phyloP scores from a whole-genome alignment of 2,329 filamentous ascomycete genomes.

The Diaporthe ampelina region DNA sequence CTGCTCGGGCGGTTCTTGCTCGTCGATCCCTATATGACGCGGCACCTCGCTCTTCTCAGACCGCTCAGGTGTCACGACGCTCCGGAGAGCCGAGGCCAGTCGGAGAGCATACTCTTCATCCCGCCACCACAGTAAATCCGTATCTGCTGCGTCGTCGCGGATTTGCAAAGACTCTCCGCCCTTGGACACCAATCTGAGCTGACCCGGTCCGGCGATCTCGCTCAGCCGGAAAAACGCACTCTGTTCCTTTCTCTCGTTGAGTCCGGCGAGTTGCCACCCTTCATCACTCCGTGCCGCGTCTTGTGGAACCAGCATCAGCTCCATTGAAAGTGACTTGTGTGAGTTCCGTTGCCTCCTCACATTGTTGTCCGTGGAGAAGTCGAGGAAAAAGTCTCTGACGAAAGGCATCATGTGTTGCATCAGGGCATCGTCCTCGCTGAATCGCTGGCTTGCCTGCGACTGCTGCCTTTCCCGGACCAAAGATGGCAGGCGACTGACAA shows the following conservation, averaged over 20 bases:
- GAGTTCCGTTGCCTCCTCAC: not conserved
- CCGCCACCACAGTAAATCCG: conserved; percentile 33
- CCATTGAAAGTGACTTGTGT: not conserved
- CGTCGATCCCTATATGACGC: not conserved
- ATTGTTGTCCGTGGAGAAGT: not conserved
- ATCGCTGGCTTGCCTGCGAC: conserved; percentile 9
- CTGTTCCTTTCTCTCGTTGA: conserved; percentile 15
- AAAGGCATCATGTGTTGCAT: conserved; percentile 4
- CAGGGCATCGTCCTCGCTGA: conserved; percentile 7
- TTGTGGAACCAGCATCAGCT: conserved; percentile 26
- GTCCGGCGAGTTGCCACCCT: conserved; percentile 22
- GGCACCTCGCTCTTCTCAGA: not conserved
- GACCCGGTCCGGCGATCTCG: not conserved
- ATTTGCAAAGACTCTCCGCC: conserved; percentile 3
- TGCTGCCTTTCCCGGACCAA: conserved; percentile 9
- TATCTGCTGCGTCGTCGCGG: not conserved
- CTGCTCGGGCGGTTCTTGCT: not conserved
- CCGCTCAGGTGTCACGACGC: not conserved
- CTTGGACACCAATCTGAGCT: conserved; percentile 16
- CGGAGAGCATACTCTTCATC: conserved; percentile 20
- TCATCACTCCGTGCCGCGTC: conserved; percentile 4
- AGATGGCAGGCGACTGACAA: conserved; percentile 19
- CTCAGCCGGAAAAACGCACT: not conserved
- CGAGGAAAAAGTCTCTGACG: conserved; percentile 4
- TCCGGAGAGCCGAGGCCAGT: conserved; percentile 13